Evolutionary conservation across 2,329 filamentous ascomycete genomes (phyloP), one percentile per base, ranked within the genome.

Genomic region (Nigrospora sphaerica): DNA sequence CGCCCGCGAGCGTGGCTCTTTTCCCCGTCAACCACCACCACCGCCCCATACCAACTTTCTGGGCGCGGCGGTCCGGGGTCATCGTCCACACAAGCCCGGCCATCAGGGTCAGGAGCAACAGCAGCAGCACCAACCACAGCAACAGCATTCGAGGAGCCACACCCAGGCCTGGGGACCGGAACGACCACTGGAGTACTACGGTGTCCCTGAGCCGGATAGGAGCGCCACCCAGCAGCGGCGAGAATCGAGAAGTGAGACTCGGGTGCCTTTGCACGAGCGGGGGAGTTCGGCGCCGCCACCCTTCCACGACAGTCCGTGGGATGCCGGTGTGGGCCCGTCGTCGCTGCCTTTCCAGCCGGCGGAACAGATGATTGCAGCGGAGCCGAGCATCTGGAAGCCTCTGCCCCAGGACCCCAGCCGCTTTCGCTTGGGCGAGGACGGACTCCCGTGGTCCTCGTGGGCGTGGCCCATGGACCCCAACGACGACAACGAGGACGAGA

Each of bases 251-350:
- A 45, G 49, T n/a, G 58, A 58, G 32, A 42, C 50, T 16, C 51
- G 57, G 41, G 55, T 58, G 32, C 51, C 60, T 6, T 64, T 66
- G 10, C 65, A 70, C 41, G 70, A 72, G 45, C 66, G 74, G 31
- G 73, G 73, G 19, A 65, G 63, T 23, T 77, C 74, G 4, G 74
- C 73, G 7, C 74, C 74, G 13, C 72, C 74, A 3, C 70, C 69
- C 0, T 59, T 72, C 39, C 71, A 69, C 40, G 68, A 70, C 18
- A 72, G 67, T 46, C 71, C 70, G 1, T 76, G 73, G 74, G 68
- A 74, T 46, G 62, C 64, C 6, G 59, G 61, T 16, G 54, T 60
- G 4, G 59, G 58, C 31, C 53, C 62, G 6, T 57, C 63, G 19
- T 48, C 54, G 7, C 60, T 56, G 10, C 53, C 59, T 10, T 59